These are phyloP conservation scores for Suillus sp. DNA, from an alignment of 768 basidiomycete species.

Conservation along the genomic window DNA sequence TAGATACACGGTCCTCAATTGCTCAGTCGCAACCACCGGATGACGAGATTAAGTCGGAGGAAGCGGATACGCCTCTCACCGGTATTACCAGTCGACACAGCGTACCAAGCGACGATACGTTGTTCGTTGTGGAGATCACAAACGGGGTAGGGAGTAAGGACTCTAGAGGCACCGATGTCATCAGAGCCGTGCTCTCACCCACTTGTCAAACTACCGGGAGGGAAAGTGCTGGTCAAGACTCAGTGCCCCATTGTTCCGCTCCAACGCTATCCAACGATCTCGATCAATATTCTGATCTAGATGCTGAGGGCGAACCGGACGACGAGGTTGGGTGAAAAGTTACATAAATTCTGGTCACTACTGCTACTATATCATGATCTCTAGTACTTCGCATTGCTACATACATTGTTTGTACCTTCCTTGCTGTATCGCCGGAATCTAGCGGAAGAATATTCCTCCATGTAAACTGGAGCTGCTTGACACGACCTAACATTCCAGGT, in stretches of 20 bases:
- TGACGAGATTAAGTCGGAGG: constrained; percentile 53
- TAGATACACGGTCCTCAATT: constrained; percentile 6
- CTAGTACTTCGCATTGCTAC: constrained; percentile 21
- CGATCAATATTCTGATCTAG: constrained; percentile 37
- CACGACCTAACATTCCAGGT: constrained; percentile 5
- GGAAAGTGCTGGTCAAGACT: constrained; percentile 11
- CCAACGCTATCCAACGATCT: constrained; percentile 26
- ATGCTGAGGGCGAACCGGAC: constrained; percentile 48
- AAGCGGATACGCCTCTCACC: constrained; percentile 52
- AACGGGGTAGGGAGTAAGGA: constrained; percentile 32
- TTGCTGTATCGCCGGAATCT: constrained; percentile 11
- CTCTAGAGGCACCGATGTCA: constrained; percentile 17
- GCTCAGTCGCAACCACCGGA: constrained; percentile 10
- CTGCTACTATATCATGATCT: constrained; percentile 24
- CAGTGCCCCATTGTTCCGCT: constrained; percentile 3
- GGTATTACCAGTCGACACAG: constrained; percentile 53
- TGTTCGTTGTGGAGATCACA: constrained; percentile 40
- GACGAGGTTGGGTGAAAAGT: constrained; percentile 49
- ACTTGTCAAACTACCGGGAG: constrained; percentile 25
- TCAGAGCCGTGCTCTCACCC: constrained; percentile 7
- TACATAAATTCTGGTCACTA: constrained; percentile 25
- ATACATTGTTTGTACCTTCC: constrained; percentile 11
- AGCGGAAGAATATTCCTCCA: background rate
- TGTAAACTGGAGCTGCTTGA: background rate
- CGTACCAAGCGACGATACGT: constrained; percentile 59